Base-by-base conservation (phyloP, 495 filamentous ascomycete species). In the Aspergillus carlsbadensis region DNA sequence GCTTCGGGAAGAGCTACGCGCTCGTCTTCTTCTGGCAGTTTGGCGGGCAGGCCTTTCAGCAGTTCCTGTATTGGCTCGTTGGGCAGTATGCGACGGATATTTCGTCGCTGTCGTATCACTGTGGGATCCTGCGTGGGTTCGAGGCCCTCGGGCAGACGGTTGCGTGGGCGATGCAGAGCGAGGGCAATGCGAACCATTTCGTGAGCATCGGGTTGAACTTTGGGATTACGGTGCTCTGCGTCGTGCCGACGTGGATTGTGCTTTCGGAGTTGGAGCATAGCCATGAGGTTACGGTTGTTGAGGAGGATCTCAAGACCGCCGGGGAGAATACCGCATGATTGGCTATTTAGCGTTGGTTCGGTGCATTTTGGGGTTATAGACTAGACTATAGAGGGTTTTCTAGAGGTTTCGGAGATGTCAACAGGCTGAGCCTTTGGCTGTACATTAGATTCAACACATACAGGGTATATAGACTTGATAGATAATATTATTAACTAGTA, bases 191-290 rank as follows among this genome's bases (percentile, higher is more conserved):
- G 2, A 70, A 70, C 52, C 66, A 70, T 54, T 70, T 70, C 24
- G 64, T 69, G 48, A 70, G 68, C 48, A 70, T 70, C 37, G 68
- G 68, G 17, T 56, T 70, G 36, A 70, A 70, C 53, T 70, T 70
- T 33, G 68, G 68, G 7, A 66, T 70, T 31, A 70, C 68, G 0
- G n/a, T 70, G 13, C 29, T 72, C 14, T 61, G 63, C 31, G 35
- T 72, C 15, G n/a, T 65, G 33, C 67, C 69, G 0, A 72, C 69
- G 0, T 72, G 69, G 69, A 67, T 72, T 26, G 64, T 72, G 29
- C 52, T 70, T 2, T 69, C 66, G 20, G 66, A 62, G 22, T 57
- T 70, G 33, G 68, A 70, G 37, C 68, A 70, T 44, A 70, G 66
- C 35, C 68, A 70, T 36, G 68, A 70, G 61, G 60, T 70, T 14